Percentiles rank a stretch among this genome's conserved stretches.
phyloP scores from a whole-genome alignment of 306 rosid genomes.

The Delonix regia region DNA sequence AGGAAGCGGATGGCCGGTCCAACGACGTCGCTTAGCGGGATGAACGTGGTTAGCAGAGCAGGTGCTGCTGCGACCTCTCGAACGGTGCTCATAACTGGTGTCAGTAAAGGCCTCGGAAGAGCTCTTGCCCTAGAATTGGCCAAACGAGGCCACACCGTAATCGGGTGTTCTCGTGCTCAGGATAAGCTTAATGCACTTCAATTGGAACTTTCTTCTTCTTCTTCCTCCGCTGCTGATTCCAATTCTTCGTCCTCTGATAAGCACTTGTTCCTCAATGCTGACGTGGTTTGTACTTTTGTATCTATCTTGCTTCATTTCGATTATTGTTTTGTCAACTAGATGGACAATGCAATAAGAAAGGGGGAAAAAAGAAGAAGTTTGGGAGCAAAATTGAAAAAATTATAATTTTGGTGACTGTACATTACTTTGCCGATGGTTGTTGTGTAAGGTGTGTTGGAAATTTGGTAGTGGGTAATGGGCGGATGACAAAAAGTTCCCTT shows the following conservation, averaged over 20 bases:
- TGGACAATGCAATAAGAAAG: neutral
- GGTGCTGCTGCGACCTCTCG: slow-evolving; percentile 16
- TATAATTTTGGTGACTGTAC: neutral
- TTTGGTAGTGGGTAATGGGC: neutral
- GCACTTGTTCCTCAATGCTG: slow-evolving; percentile 65
- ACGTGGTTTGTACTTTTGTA: slow-evolving; percentile 49
- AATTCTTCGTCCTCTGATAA: neutral
- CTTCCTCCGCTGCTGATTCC: neutral
- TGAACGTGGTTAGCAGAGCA: slow-evolving; percentile 7
- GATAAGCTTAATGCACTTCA: slow-evolving; percentile 64
- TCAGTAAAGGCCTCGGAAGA: slow-evolving; percentile 75
- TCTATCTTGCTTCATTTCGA: neutral
- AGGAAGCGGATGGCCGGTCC: slow-evolving; percentile 1
- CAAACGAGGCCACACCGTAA: slow-evolving; percentile 67
- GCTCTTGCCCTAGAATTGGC: slow-evolving; percentile 79
- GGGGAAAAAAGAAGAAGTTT: neutral
- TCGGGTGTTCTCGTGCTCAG: slow-evolving; percentile 83
- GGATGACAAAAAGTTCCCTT: neutral
- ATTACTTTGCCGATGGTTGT: neutral
- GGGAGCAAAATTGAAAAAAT: neutral
- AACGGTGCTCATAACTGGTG: slow-evolving; percentile 76
- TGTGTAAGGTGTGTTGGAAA: neutral
- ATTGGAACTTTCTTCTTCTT: slow-evolving; percentile 47
- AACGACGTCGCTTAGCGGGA: slow-evolving; percentile 1
- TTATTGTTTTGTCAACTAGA: neutral